phyloP scores from a whole-genome alignment of 306 rosid species.

The Dryas alaskensis region DNA sequence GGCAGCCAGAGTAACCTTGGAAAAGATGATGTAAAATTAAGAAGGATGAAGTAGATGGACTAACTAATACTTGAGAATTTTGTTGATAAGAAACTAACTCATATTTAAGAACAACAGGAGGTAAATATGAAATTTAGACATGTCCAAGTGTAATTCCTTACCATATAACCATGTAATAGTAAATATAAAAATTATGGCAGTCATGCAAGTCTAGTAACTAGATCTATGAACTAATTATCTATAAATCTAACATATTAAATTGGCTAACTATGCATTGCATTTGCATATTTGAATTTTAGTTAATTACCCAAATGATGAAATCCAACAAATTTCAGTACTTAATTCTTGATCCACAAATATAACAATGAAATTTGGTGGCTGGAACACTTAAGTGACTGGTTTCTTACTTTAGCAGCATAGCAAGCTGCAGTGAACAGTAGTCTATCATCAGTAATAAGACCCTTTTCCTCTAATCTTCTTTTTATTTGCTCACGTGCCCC shows the following conservation, averaged over 20 bases:
- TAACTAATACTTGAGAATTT: neutral
- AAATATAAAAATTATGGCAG: neutral
- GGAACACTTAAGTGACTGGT: neutral
- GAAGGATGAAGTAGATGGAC: neutral
- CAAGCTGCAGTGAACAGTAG: constrained; percentile 65
- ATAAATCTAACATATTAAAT: neutral
- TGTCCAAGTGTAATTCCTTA: neutral
- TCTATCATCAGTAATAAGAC: constrained; percentile 66
- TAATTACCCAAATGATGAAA: constrained; percentile 5
- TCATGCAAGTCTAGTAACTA: neutral
- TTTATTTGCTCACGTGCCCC: constrained; percentile 91
- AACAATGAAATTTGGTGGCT: constrained; percentile 2
- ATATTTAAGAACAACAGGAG: neutral
- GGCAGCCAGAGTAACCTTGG: constrained; percentile 82
- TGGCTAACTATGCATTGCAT: neutral
- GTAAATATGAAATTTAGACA: neutral
- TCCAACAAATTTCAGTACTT: neutral
- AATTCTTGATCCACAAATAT: neutral
- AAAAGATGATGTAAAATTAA: constrained; percentile 16
- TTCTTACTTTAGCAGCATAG: constrained; percentile 81
- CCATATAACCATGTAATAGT: neutral
- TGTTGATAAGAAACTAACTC: neutral
- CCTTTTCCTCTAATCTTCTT: constrained; percentile 79
- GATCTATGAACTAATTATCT: constrained; percentile 6
- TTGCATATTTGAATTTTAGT: neutral